Evolutionary conservation across 2,329 filamentous ascomycete species (phyloP), one percentile per base, ranked within the genome.

Genomic region (Plenodomus biglobosus): DNA sequence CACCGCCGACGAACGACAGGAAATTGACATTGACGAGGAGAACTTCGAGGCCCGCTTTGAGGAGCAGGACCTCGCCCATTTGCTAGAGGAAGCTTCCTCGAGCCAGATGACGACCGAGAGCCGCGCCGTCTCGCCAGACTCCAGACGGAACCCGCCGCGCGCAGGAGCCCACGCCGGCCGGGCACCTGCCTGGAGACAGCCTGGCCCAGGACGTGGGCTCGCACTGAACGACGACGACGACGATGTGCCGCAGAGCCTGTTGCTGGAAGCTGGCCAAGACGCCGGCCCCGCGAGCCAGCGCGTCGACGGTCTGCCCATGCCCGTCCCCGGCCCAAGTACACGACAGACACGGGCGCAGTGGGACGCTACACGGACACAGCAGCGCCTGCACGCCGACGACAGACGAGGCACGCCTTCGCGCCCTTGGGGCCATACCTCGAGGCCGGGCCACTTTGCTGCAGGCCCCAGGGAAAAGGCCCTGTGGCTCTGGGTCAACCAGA

Each of bases 401-500:
- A 55, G 47, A 19, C 24, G 52, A 11, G 40, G 44, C 32, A 34
- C 54, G n/a, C 50, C 61, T 34, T 48, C 50, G 1, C 52, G 55
- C 10, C 50, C 58, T 2, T 69, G 65, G 64, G 55, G 52, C 8
- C 48, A 58, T 30, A 52, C 59, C 10, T 57, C 52, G 4, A 55
- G 65, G 40, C 50, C 59, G 2, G 61, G 62, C 3, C 61, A 64
- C 32, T 65, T 68, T 19, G 61, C 62, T 11, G 58, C 78, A 21
- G 81, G 83, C 61, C 82, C 84, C 1, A 85, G 85, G 70, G 87
- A 92, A 65, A 87, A 86, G 70, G 91, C 92, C 3, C 83, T 95
- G 76, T 96, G 90, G 86, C 83, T 89, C 72, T 96, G 92, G 88
- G 89, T 89, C 45, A 96, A 96, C 64, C 89, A 94, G 48, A 84